Evolutionary conservation across 2,329 filamentous ascomycete genomes (phyloP).

Genomic region (Endothia cerciana): DNA sequence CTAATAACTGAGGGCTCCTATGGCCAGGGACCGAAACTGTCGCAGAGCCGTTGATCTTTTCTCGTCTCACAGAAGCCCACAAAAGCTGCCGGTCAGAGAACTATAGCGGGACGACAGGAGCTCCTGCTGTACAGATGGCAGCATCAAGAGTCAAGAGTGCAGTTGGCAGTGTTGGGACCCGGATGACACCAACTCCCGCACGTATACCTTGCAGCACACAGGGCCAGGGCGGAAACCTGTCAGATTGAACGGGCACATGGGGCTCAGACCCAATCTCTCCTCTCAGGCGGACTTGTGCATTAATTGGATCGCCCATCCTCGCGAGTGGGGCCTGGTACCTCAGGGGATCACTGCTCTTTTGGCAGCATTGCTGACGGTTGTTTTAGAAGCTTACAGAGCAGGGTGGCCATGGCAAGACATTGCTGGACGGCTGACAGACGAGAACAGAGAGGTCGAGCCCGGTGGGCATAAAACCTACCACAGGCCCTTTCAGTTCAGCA

Average conservation of each 20-base stretch:
- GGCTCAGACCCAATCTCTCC: constrained; percentile 4
- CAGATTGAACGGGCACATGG: constrained; percentile 10
- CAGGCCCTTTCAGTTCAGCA: background rate
- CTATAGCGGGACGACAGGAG: background rate
- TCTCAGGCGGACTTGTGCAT: constrained; percentile 3
- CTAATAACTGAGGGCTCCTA: background rate
- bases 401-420: background rate
- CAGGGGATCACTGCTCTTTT: constrained; percentile 6
- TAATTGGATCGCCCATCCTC: constrained; percentile 5
- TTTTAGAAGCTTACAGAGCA: background rate
- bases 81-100: background rate
- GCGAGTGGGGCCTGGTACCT: constrained; percentile 6
- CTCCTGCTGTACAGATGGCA: background rate
- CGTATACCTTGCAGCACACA: constrained; percentile 11
- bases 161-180: background rate
- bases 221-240: background rate
- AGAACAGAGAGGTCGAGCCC: constrained; percentile 30
- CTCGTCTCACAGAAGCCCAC: background rate
- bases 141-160: background rate
- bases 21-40: background rate
- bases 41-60: constrained; percentile 3
- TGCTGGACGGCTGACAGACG: constrained; percentile 23
- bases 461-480: background rate
- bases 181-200: background rate
- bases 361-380: constrained; percentile 2